Evolutionary conservation across 164 flowering plant genomes (phyloP).

Genomic region (Macadamia integrifolia): DNA sequence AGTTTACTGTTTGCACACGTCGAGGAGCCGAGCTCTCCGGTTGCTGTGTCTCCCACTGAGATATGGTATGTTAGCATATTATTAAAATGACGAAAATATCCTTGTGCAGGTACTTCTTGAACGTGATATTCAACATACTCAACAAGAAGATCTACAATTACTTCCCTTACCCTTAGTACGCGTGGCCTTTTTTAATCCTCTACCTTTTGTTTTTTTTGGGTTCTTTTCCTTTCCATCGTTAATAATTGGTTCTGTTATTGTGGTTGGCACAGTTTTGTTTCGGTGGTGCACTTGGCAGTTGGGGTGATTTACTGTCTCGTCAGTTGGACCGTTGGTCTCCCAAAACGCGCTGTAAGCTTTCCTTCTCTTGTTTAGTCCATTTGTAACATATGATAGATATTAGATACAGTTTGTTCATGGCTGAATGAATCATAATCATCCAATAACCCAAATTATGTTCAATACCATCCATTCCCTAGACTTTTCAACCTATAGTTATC

Average conservation of each 20-base stretch:
- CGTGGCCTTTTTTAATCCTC: not conserved
- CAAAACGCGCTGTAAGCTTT: constrained; percentile 90
- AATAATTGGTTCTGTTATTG: not conserved
- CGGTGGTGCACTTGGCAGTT: constrained; percentile 78
- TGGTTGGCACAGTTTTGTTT: constrained; percentile 64
- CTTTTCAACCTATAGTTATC: too few species aligned
- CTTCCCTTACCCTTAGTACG: constrained; percentile 98
- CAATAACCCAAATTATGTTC: too few species aligned
- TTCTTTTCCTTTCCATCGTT: not conserved
- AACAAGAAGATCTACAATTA: constrained; percentile 98
- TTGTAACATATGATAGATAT: too few species aligned
- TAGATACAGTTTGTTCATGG: too few species aligned
- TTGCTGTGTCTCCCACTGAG: too few species aligned
- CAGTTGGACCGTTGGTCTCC: constrained; percentile 95
- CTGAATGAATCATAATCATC: too few species aligned
- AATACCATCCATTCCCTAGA: too few species aligned
- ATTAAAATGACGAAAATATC: constrained; percentile 10
- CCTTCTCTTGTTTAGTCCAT: not conserved
- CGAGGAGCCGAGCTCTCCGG: constrained; percentile 4
- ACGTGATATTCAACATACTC: constrained; percentile 94
- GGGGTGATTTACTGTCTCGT: constrained; percentile 84
- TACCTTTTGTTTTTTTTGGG: not conserved
- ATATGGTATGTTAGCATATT: too few species aligned
- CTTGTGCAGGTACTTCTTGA: constrained; percentile 74
- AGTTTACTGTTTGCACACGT: not conserved